phyloP scores from a whole-genome alignment of 202 grass and related monocot species.

The Musa balbisiana region DNA sequence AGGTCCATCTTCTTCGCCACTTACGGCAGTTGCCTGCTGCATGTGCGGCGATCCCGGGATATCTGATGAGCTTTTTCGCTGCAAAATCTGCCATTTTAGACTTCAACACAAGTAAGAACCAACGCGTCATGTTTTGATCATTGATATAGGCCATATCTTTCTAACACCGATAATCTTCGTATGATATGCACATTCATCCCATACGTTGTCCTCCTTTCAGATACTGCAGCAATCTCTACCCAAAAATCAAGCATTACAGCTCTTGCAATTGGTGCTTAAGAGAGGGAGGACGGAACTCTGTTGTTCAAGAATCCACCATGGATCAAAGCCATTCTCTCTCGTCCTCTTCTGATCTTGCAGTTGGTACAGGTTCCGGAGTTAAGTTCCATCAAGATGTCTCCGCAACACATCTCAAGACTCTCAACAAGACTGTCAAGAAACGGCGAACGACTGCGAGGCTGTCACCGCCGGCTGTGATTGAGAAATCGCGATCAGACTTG shows the following conservation, averaged over 20 bases:
- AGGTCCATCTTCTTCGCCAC: not conserved
- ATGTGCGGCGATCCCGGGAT: constrained; percentile 11
- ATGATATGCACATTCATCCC: not conserved
- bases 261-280: constrained; percentile 11
- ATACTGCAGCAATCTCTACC: constrained; percentile 17
- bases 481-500: not conserved
- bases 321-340: no score
- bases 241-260: not conserved
- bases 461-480: not conserved
- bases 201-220: not conserved
- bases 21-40: not conserved
- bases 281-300: not conserved
- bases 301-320: not conserved
- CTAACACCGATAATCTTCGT: not conserved
- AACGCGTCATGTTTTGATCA: not conserved
- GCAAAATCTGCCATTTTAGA: not conserved
- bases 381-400: not conserved
- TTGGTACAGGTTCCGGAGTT: not conserved
- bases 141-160: not conserved
- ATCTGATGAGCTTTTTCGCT: constrained; percentile 5
- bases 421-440: not conserved
- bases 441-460: not conserved
- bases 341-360: not conserved
- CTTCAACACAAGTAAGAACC: constrained; percentile 5
- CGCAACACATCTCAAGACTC: not conserved